Evolutionary conservation across 2,329 filamentous ascomycete species (phyloP), one percentile per base, ranked within the genome.

Genomic region (Botrytis porri): DNA sequence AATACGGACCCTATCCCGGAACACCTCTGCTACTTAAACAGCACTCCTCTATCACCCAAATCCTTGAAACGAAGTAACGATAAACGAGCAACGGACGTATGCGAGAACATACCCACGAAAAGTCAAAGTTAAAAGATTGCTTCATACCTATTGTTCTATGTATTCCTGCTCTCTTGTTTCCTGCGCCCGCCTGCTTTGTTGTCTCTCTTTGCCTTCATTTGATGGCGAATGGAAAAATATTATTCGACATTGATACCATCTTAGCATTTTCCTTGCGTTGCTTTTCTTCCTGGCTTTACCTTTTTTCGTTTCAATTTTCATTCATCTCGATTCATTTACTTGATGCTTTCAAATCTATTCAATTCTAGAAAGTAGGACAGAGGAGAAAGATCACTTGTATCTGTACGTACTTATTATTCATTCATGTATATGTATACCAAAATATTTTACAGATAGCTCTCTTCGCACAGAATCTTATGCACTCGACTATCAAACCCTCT

Each of bases 1-100:
- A 66, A 57, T 57, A 67, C 65, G 48, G 57, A 41, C 48, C 65
- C 54, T 67, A 41, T 51, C 48, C n/a, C 35, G 48, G 10, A 67
- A 67, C 14, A 41, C 51, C 48, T 51, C 35, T 32, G 48, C 48
- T 67, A 67, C 37, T n/a, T 48, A 35, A 14, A 9, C 29, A 41
- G 48, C 65, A 41, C 48, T 32, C 25, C 35, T 57, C 64, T 48
- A 59, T n/a, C 45, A 35, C 61, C 32, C 37, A 71, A 71, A 66
- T 29, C 70, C 60, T 54, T 35, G 70, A 66, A 41, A 69, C 63
- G 63, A 72, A 72, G 48, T 72, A 69, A 72, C 70, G 70, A 72
- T 72, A 41, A 65, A 72, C 70, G 70, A 72, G 63, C 70, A 72
- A 72, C 70, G 70, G 70, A 72, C 70, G 63, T 51, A 54, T 41